phyloP scores from a whole-genome alignment of 768 basidiomycete genomes.

The Tulasnella sp. region DNA sequence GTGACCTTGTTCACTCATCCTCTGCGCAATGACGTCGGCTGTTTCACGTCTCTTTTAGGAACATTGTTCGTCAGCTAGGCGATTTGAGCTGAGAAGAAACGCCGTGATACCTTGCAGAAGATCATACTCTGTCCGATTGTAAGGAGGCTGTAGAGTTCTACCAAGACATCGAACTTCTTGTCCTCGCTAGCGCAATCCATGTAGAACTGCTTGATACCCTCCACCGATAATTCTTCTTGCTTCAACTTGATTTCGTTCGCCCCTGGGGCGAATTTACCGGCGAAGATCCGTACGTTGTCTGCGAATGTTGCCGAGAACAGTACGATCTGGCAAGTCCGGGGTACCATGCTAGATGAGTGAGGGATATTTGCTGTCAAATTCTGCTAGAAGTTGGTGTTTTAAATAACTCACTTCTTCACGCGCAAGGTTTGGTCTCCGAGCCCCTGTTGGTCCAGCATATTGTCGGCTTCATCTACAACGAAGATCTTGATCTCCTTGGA shows the following conservation, averaged over 20 bases:
- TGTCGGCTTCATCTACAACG: conserved; percentile 97
- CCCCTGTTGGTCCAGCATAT: conserved; percentile 95
- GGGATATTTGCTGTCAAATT: neutral
- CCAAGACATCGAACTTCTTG: conserved; percentile 94
- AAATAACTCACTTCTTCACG: conserved; percentile 79
- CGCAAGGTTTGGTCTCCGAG: conserved; percentile 90
- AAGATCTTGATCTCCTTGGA: conserved; percentile 83
- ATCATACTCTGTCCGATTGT: conserved; percentile 99
- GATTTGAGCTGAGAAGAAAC: neutral
- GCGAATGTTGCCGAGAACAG: conserved; percentile 99
- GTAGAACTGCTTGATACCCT: conserved; percentile 95
- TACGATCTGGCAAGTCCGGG: conserved; percentile 66
- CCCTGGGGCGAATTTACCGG: conserved; percentile 86
- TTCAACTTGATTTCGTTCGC: conserved; percentile 97
- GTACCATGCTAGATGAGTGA: conserved; percentile 29
- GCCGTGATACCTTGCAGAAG: conserved; percentile 78
- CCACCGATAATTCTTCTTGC: conserved; percentile 90
- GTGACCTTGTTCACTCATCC: conserved; percentile 93
- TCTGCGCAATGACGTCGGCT: conserved; percentile 86
- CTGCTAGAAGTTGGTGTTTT: neutral
- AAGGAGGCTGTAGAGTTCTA: conserved; percentile 83
- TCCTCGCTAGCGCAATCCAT: conserved; percentile 93
- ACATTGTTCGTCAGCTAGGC: neutral
- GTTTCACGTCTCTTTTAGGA: conserved; percentile 74
- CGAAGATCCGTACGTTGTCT: conserved; percentile 89